phyloP scores from a whole-genome alignment of 306 rosid species.

The Potentilla sterilis region DNA sequence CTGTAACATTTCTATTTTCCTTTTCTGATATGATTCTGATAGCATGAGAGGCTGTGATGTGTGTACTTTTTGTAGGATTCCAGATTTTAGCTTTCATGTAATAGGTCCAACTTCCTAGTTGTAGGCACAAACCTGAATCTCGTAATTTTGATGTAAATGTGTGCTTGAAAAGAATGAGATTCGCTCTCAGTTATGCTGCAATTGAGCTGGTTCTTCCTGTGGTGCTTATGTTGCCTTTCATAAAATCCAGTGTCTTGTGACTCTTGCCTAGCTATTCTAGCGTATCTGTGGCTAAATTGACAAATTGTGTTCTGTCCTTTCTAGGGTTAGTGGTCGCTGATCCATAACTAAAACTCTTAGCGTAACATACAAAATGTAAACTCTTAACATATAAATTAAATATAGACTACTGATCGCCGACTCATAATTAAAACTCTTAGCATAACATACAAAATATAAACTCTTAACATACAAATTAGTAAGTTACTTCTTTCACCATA shows the following conservation, averaged over 20 bases:
- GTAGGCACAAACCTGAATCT: constrained; percentile 10
- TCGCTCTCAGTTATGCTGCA: not conserved
- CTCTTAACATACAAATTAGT: too few relatives aligned
- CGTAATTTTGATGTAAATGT: constrained; percentile 38
- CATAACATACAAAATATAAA: too few relatives aligned
- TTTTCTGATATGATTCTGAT: constrained; percentile 1
- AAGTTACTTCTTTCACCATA: too few relatives aligned
- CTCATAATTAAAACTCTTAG: too few relatives aligned
- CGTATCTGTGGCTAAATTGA: too few relatives aligned
- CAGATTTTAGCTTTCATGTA: constrained; percentile 24
- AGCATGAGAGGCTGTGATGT: constrained; percentile 20
- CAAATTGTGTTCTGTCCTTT: too few relatives aligned
- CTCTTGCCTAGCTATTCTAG: too few relatives aligned
- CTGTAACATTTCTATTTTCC: constrained; percentile 26
- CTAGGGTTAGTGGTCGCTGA: too few relatives aligned
- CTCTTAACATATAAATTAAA: too few relatives aligned
- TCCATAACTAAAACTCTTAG: too few relatives aligned
- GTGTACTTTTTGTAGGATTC: constrained; percentile 14
- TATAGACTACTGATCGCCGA: too few relatives aligned
- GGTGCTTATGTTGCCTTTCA: not conserved
- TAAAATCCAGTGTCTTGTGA: not conserved
- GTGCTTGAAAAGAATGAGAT: not conserved
- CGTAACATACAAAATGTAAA: too few relatives aligned
- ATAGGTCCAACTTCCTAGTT: not conserved
- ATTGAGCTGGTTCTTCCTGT: not conserved